Base-by-base conservation (phyloP, 805 yeast species). In the Ogataea zsoltii region DNA sequence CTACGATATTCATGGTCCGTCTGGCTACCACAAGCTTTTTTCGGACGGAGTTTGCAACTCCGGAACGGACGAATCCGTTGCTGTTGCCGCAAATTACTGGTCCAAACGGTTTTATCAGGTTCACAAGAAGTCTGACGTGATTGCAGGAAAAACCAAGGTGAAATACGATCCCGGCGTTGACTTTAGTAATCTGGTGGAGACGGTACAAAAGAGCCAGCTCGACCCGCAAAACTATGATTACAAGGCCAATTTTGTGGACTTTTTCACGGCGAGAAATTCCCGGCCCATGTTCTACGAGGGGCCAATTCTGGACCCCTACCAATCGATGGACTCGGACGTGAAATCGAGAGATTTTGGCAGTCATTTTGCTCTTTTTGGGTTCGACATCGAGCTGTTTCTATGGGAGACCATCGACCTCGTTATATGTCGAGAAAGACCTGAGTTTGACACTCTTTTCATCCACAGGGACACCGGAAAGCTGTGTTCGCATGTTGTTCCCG, bases 21-120 rank as follows among this genome's bases (percentile, higher is more conserved):
- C 61, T 3, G 49, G 63, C 29, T 74, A 62, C 51, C 72, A 74
- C 48, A 64, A 62, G 26, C 56, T 74, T 19, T 58, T 73, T 35
- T 63, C 75, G 0, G 63, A 68, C 53, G 77, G 75, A 54, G 49
- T 52, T 18, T 42, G 52, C n/a, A 79, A 78, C 3, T 76, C 74
- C 50, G 79, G 79, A 33, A 79, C 74, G 49, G 73, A 73, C 50
- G 80, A 76, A 47, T 72, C 79, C 2, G 72, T 75, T 45, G 63
- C 73, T 46, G 77, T 77, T 0, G 77, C 78, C 6, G 71, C 77
- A 7, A 60, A 63, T 14, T 72, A 71, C 3, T 62, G 67, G 33
- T 55, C 58, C 17, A 66, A 69, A 40, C 62, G 66, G 4, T 72
- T 61, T 42, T 75, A 75, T 54, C 79, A 74, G 51, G 77, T 75